Evolutionary conservation across 2,329 filamentous ascomycete genomes (phyloP), one percentile per base, ranked within the genome.

Genomic region (Pseudogymnoascus pannorum): DNA sequence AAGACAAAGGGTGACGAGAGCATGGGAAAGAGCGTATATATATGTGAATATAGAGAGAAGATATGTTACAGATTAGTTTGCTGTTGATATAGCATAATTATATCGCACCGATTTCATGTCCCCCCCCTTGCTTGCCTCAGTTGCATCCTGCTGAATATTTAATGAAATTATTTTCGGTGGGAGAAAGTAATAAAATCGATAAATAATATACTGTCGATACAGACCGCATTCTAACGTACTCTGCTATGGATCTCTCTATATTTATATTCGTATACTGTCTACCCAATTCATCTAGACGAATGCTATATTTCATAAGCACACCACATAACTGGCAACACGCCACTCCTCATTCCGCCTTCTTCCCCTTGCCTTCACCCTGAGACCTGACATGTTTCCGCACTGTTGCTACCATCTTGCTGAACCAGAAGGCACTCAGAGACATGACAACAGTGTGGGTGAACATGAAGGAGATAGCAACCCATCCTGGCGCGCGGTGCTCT

Each of bases 381-480:
- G 48, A 6, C 26, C 14, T 54, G 24, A 31, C 48, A 54, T 54
- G 48, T 33, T 54, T 54, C 48, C 26, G n/a, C 26, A 59, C 40
- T n/a, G 58, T 16, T 11, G 58, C 78, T 64, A 92, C 85, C 90
- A 93, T 93, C 81, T 89, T 91, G 70, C 84, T 79, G 72, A 92
- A 92, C 90, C 90, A 93, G 74, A 86, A 89, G 67, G 89, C 84
- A 74, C 93, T 93, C 61, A 93, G 76, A n/a, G 80, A 77, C 69
- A 91, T 92, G 26, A 94, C 79, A 0, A 81, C 83, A 6, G 88
- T 60, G 73, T 93, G 93, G 66, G 83, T 84, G 7, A 78, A 77
- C n/a, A 91, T 74, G 70, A 93, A 93, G 12, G 84, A 74, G 7
- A 72, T 73, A 2, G 83, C 84, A n/a, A 93, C 77, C 89, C 89